Base-by-base conservation (phyloP, 495 filamentous ascomycete species). In the Annulohypoxylon maeteangense region DNA sequence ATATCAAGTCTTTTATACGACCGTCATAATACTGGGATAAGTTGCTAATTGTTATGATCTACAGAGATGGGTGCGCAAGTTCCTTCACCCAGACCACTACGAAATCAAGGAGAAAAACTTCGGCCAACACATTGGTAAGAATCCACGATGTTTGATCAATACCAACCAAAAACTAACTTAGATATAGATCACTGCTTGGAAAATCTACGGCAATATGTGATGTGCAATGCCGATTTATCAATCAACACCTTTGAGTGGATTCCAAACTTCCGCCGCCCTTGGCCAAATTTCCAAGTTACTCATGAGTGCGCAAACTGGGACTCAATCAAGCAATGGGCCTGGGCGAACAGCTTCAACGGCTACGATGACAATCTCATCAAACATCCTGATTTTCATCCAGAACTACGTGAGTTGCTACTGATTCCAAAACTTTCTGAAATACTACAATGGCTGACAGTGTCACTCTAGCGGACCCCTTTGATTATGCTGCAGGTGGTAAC, bases 61-160 rank as follows among this genome's bases (percentile, higher is more conserved):
- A 42, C 38, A 45, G 42, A 45, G 42, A 45, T 45, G 42, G 42
- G 42, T 45, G n/a, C 42, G 42, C 16, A 45, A 18, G n/a, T 45
- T 18, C 8, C 42, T 45, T 20, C 42, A 45, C 16, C 42, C n/a
- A 20, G 42, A 45, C 4, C 42, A 45, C 8, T 45, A 45, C n/a
- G 16, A 45, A 7, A 45, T 45, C n/a, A 45, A 45, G 16, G 42
- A 45, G 20, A 45, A 45, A 8, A 45, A 45, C 42, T 20, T 45
- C 20, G 42, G 42, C 4, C 42, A 45, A 18, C 42, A 45, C 8
- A 45, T 45, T 20, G 42, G 42, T 45, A 20, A 20, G 42, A 45
- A 8, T 45, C 8, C 4, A 45, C n/a, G 16, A 45, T 20, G 7
- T 20, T 45, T 4, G 2, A 32, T 1, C 16, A n/a, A 45, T 20